A percentile compares a stretch with the other conserved stretches of the same genome.
Conservation (phyloP, 2,329 filamentous ascomycete species). For the Parascedosporium putredinis region DNA sequence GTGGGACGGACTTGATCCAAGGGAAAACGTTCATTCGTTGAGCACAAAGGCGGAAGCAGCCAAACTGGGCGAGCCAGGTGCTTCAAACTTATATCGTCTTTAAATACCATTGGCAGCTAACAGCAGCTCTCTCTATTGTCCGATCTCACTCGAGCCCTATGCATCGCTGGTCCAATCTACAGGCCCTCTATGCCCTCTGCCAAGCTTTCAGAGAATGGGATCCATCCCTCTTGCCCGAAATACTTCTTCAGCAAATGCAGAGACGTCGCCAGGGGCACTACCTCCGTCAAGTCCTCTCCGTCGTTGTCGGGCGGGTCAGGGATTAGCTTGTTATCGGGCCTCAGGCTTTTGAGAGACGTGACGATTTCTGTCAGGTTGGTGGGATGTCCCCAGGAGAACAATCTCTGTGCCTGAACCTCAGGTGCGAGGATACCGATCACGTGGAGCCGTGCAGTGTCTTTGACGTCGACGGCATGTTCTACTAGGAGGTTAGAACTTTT, state of each 20-base stretch:
- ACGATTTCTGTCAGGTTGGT: constrained; percentile 10
- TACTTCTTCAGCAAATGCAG: constrained; percentile 10
- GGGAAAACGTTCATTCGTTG: too few relatives aligned
- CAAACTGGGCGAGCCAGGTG: too few relatives aligned
- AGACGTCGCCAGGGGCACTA: constrained; percentile 9
- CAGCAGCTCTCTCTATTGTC: too few relatives aligned
- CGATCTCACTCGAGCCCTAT: too few relatives aligned
- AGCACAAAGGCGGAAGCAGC: too few relatives aligned
- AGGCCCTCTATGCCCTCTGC: constrained; percentile 10
- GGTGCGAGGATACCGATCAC: background rate
- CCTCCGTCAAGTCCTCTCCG: constrained; percentile 10
- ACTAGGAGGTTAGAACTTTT: background rate
- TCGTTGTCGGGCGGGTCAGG: constrained; percentile 8
- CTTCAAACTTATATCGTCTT: too few relatives aligned
- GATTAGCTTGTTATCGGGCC: constrained; percentile 11
- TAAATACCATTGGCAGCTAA: too few relatives aligned
- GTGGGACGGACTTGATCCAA: too few relatives aligned
- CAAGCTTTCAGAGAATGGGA: constrained; percentile 8
- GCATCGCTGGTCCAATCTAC: too few relatives aligned
- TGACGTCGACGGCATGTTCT: background rate
- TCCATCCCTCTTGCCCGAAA: constrained; percentile 10
- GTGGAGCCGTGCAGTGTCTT: background rate
- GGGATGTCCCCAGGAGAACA: background rate
- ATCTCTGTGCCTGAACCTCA: background rate
- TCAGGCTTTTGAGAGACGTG: constrained; percentile 4